Conservation (phyloP, 2,329 filamentous ascomycete genomes). For the Stromatinia cepivora region DNA sequence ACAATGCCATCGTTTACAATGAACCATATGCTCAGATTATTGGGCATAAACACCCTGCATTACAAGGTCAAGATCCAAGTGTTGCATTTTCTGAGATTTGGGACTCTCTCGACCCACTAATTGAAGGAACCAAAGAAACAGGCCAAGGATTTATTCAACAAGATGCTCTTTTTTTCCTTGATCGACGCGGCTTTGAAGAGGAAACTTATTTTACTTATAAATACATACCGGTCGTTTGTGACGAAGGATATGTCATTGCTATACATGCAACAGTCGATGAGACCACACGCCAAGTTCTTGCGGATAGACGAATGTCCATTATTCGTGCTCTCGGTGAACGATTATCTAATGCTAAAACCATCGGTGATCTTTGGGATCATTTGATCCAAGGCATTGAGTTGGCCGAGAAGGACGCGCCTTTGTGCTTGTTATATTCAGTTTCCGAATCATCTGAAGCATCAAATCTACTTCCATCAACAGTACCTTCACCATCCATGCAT, state of each 20-base stretch:
- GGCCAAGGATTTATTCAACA: slow-evolving; percentile 80
- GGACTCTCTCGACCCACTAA: slow-evolving; percentile 63
- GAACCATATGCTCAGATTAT: slow-evolving; percentile 69
- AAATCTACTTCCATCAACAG: slow-evolving; percentile 51
- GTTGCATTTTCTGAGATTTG: slow-evolving; percentile 72
- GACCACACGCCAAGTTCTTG: slow-evolving; percentile 73
- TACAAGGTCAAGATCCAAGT: slow-evolving; percentile 56
- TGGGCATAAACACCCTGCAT: slow-evolving; percentile 69
- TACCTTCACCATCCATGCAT: slow-evolving; percentile 40
- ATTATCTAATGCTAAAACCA: slow-evolving; percentile 66
- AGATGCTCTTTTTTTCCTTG: slow-evolving; percentile 57
- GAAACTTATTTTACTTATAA: slow-evolving; percentile 84
- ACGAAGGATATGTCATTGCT: slow-evolving; percentile 70
- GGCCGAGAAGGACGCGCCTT: slow-evolving; percentile 73
- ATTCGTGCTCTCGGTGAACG: slow-evolving; percentile 73
- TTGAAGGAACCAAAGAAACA: slow-evolving; percentile 63
- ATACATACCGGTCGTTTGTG: slow-evolving; percentile 74
- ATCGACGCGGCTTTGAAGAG: slow-evolving; percentile 45
- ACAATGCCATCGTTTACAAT: slow-evolving; percentile 66
- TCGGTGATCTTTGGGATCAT: slow-evolving; percentile 71
- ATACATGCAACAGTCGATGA: slow-evolving; percentile 73
- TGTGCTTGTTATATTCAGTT: slow-evolving; percentile 74
- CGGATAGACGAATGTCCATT: slow-evolving; percentile 73
- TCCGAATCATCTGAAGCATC: slow-evolving; percentile 68
- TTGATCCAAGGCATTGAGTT: slow-evolving; percentile 66